Evolutionary conservation across 345 rosid species (phyloP), one percentile per base, ranked within the genome.

Genomic region (Theobroma cacao): DNA sequence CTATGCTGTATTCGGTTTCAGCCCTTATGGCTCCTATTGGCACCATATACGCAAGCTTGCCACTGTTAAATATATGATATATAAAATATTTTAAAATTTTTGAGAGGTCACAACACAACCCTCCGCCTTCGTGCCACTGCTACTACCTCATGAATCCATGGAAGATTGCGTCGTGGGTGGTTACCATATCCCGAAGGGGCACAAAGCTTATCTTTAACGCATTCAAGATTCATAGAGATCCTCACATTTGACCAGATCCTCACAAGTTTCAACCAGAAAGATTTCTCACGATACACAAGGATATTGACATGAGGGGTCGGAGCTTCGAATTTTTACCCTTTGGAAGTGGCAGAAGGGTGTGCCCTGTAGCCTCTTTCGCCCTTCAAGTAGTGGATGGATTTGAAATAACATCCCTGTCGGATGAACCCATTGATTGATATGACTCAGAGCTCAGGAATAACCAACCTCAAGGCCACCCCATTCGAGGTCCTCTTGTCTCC

Each of bases 21-120:
- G 74, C 18, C 80, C 85, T 1, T 85, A 80, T 26, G 80, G 84
- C 28, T 67, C 85, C 4, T 84, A 77, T 43, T 87, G 90, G 86
- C 85, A 84, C 9, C 80, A 82, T 3, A 22, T 77, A 30, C 85
- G 87, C 12, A 87, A 87, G 82, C 66, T 85, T 11, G 66, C 79
- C 17, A 76, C 75, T 2, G 66, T 78, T 0, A 79, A 85, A 56
- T 81, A 85, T 30, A n/a, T n/a, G n/a, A n/a, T n/a, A n/a, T n/a
- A n/a, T n/a, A n/a, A n/a, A n/a, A n/a, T n/a, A n/a, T n/a, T n/a
- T n/a, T n/a, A n/a, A n/a, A n/a, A n/a, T n/a, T n/a, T n/a, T n/a
- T n/a, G n/a, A n/a, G n/a, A n/a, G n/a, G n/a, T n/a, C n/a, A n/a
- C n/a, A n/a, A n/a, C n/a, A n/a, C n/a, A n/a, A n/a, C n/a, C n/a